Evolutionary conservation across 75 land plant genomes (phyloP), one percentile per base, ranked within the genome.

Genomic region (Picea sitchensis): DNA sequence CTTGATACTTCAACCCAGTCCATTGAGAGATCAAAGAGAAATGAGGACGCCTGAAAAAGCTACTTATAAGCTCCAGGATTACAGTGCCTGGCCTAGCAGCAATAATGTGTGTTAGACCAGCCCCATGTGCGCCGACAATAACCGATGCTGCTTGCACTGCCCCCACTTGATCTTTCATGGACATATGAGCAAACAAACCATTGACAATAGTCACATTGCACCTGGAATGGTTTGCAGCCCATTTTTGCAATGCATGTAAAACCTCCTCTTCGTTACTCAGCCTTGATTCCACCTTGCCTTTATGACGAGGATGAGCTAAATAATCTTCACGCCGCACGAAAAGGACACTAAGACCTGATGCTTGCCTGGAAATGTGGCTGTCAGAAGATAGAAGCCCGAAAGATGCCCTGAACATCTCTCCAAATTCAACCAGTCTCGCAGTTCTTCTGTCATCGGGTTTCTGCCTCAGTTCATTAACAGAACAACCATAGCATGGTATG

Each of bases 271-370:
- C 99, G 79, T 97, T 97, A 80, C 84, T 83, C 31, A 97, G 86
- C 54, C 98, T 84, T 5, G 94, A 87, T 58, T 97, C 90, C 47
- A 94, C 91, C 81, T 91, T 95, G 32, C 99, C 99, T 67, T 81
- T 82, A 81, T 97, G 99, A 13, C 96, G 98, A 20, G 99, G 99
- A 79, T 97, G 98, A 30, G 98, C 99, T 82, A 97, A 81, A 81
- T 97, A 97, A 82, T 95, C 89, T 82, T 97, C 99, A 59, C 98
- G 93, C 4, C 99, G 77, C 7, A 97, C 84, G 74, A 97, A 93
- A 58, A 97, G 92, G 13, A 97, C 78, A 78, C 93, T 92, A 18
- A 69, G 80, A 54, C 58, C 80, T 15, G 82, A 77, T 32, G 11
- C 8, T 57, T 73, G 59, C 58, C 62, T 78, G 30, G 67, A 61